These are phyloP conservation scores for Chlorella variabilis DNA, from an alignment of 163 green algal species.

Conservation along the genomic window DNA sequence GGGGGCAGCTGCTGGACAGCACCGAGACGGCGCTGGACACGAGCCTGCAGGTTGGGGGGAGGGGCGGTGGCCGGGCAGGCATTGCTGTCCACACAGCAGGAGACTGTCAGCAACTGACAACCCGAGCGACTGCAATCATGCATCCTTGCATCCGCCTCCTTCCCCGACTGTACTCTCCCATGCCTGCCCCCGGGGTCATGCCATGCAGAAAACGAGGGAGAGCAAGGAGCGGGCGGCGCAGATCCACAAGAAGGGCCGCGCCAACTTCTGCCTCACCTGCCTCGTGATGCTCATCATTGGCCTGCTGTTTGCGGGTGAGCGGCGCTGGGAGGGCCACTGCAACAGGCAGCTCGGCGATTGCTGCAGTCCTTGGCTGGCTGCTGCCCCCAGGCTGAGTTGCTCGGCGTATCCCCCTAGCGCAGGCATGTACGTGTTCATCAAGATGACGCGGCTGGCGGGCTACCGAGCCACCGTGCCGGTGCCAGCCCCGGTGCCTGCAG, in stretches of 20 bases:
- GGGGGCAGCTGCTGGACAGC: slow-evolving; percentile 66
- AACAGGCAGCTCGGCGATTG: no score
- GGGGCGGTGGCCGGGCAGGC: not conserved
- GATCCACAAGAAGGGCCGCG: slow-evolving; percentile 21
- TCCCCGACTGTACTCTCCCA: no score
- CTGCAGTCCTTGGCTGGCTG: not conserved
- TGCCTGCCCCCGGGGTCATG: no score
- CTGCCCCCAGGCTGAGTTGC: not conserved
- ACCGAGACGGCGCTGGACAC: slow-evolving; percentile 65
- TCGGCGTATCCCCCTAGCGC: not conserved
- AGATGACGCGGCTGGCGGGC: slow-evolving; percentile 42
- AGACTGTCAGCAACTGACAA: no score
- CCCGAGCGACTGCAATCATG: no score
- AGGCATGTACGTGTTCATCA: slow-evolving; percentile 63
- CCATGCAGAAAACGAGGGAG: slow-evolving; percentile 17
- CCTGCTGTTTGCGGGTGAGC: slow-evolving; percentile 37
- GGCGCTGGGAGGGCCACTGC: not conserved
- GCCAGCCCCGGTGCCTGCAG: not conserved
- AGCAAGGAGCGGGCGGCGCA: slow-evolving; percentile 7
- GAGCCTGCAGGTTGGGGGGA: slow-evolving; percentile 37
- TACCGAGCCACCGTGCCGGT: slow-evolving; percentile 22
- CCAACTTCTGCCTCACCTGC: slow-evolving; percentile 52
- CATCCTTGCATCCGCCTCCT: no score
- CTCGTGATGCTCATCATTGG: slow-evolving; percentile 51
- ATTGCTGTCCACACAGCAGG: no score